Base-by-base conservation (phyloP, 768 basidiomycete species). In the Solioccasus polychromus region DNA sequence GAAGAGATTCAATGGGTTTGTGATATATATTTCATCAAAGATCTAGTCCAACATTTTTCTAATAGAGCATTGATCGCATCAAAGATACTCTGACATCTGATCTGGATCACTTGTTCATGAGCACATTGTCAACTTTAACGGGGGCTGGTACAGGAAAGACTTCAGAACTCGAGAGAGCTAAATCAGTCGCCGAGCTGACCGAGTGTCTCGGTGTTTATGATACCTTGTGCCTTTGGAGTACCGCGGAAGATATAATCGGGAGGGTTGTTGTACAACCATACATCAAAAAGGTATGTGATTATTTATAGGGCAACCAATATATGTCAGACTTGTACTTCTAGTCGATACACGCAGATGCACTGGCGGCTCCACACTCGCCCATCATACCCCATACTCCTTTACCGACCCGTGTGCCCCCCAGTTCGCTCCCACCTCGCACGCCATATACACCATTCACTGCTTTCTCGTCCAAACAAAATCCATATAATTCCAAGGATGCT, bases 241-340 rank as follows among this genome's bases (percentile, higher is more conserved):
- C 89, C 51, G 95, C 93, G 2, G 94, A 95, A 67, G 88, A 92
- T 48, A 82, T 96, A 15, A 68, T 97, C 40, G 74, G 85, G 44
- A 71, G 71, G 41, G 80, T 85, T 35, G 70, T 96, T 29, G 76
- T 92, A 28, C 79, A 80, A 2, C 76, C 75, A 12, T 94, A 93
- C 56, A 75, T 92, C 8, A 82, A 79, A 57, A 87, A 88, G 74
- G 92, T 86, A 42, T 30, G 63, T 51, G 62, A 15, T 22, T 19
- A 39, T 28, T 25, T 20, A 11, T 14, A 9, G 10, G 20, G 38
- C n/a, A 40, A 34, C 30, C 24, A 15, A 7, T 29, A n/a, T 24
- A 19, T 38, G n/a, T 32, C 47, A 15, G 61, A 31, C 22, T 3
- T n/a, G 12, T 20, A 39, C 32, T 19, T 40, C 29, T 36, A 93